Conservation (phyloP, 2,329 filamentous ascomycete genomes). For the Lachnellula occidentalis region DNA sequence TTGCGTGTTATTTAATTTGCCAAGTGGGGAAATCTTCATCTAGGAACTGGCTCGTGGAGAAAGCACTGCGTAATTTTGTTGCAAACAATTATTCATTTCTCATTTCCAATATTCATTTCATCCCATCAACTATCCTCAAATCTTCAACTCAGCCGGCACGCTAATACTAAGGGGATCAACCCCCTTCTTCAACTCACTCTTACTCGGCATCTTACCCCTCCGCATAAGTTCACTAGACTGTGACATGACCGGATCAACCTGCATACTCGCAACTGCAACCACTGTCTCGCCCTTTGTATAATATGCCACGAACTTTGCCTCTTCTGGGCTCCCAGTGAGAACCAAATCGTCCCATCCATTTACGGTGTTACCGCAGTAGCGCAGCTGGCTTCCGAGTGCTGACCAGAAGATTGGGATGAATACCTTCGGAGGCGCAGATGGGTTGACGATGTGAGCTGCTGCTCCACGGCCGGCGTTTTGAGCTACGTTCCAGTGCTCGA, state of each 20-base stretch:
- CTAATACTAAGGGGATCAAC: constrained; percentile 29
- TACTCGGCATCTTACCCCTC: constrained; percentile 72
- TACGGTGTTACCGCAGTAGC: constrained; percentile 85
- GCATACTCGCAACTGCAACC: constrained; percentile 88
- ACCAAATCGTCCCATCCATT: constrained; percentile 84
- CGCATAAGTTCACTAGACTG: constrained; percentile 84
- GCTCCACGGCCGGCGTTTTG: constrained; percentile 84
- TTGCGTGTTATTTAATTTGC: too few species aligned
- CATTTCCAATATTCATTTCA: background rate
- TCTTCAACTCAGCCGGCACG: constrained; percentile 22
- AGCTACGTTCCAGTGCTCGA: constrained; percentile 98
- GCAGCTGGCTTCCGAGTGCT: constrained; percentile 78
- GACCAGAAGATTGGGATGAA: constrained; percentile 98
- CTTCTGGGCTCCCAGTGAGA: constrained; percentile 67
- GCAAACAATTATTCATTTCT: too few species aligned
- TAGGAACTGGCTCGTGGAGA: too few species aligned
- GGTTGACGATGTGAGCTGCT: constrained; percentile 69
- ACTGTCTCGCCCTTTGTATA: constrained; percentile 83
- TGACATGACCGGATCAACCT: constrained; percentile 77
- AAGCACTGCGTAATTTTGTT: too few species aligned
- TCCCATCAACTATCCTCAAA: constrained; percentile 5
- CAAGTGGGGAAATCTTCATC: too few species aligned
- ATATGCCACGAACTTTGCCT: constrained; percentile 81
- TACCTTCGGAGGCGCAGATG: constrained; percentile 53
- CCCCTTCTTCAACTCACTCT: constrained; percentile 67